Percentiles rank a stretch among this genome's conserved stretches.
These are phyloP conservation scores for Ophiostoma quercus DNA, from an alignment of 2,329 filamentous ascomycete genomes.

Conservation along the genomic window DNA sequence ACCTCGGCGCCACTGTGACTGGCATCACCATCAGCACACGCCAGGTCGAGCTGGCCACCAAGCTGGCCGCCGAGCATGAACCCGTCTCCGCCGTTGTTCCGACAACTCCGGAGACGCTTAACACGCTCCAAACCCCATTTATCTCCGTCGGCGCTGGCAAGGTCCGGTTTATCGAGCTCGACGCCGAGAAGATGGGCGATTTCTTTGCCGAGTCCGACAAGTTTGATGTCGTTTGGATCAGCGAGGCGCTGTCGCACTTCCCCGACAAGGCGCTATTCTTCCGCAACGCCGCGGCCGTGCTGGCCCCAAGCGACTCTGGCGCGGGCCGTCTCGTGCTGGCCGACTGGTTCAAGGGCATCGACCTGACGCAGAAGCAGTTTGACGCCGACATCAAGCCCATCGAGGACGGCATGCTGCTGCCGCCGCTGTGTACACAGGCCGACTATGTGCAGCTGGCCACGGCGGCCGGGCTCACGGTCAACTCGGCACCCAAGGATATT, in stretches of 20 bases:
- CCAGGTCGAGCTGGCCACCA: constrained; percentile 54
- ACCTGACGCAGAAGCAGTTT: constrained; percentile 41
- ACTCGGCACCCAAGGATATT: constrained; percentile 50
- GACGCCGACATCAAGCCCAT: constrained; percentile 53
- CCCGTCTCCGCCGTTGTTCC: neutral
- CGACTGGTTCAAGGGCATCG: constrained; percentile 57
- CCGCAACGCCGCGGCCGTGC: constrained; percentile 44
- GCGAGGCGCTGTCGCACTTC: constrained; percentile 56
- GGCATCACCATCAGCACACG: constrained; percentile 56
- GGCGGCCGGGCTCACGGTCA: constrained; percentile 43
- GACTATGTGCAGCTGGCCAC: constrained; percentile 49
- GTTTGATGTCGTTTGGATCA: constrained; percentile 58
- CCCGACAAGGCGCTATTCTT: constrained; percentile 57
- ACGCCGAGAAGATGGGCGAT: constrained; percentile 56
- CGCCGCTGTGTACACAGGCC: constrained; percentile 49
- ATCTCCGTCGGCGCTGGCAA: constrained; percentile 40
- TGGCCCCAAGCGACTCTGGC: constrained; percentile 33
- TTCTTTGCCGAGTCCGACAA: constrained; percentile 39
- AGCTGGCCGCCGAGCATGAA: constrained; percentile 40
- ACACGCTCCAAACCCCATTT: constrained; percentile 29
- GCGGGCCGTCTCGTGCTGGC: constrained; percentile 52
- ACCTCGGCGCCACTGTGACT: constrained; percentile 49
- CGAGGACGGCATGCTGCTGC: constrained; percentile 57
- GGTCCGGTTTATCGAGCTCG: constrained; percentile 53
- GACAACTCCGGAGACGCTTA: neutral